Base-by-base conservation (phyloP, 768 basidiomycete species). In the Macrolepiota dolichaula region DNA sequence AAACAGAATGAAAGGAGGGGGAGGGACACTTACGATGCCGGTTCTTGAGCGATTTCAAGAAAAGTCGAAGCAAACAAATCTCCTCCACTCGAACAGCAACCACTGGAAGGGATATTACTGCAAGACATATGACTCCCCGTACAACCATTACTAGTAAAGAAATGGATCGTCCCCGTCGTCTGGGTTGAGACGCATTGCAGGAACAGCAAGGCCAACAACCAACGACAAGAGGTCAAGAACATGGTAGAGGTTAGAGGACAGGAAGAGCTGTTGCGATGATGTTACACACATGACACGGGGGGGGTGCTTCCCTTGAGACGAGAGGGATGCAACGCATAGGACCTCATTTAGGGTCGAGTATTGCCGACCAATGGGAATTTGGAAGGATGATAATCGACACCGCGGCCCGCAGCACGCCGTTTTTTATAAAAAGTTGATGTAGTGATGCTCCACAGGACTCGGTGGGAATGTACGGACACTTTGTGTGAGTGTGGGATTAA, bases 111-210 rank as follows among this genome's bases (percentile, higher is more conserved):
- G 15, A 59, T 59, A 27, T 53, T 53, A 10, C 58, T 47, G 13
- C 58, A 59, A 37, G 58, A 59, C 58, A 59, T 27, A 44, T 59
- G 58, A 13, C 58, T 59, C 17, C 58, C 58, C 9, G 37, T 32
- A n/a, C 58, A 59, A n/a, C 50, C 17, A 9, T 24, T 46, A 19
- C 58, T 59, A 17, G 58, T 42, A 22, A 52, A 59, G 24, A 59
- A 29, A n/a, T 59, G 58, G 11, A 59, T 53, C 24, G 58, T 59
- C 9, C 50, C 58, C 4, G 40, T 19, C 3, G 37, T 22, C 36
- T 59, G 58, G 35, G 36, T 51, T 22, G 40, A 22, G 7, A 40
- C 35, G 40, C 38, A 51, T 27, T 36, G 27, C 4, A 53, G 13
- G 4, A 59, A 19, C 4, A 53, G 13, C 12, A 59, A 19, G 9